Percentiles rank a stretch among this genome's conserved stretches.
Evolutionary conservation across 208 protist species (phyloP).

Genomic region (Phytomonas sp.): DNA sequence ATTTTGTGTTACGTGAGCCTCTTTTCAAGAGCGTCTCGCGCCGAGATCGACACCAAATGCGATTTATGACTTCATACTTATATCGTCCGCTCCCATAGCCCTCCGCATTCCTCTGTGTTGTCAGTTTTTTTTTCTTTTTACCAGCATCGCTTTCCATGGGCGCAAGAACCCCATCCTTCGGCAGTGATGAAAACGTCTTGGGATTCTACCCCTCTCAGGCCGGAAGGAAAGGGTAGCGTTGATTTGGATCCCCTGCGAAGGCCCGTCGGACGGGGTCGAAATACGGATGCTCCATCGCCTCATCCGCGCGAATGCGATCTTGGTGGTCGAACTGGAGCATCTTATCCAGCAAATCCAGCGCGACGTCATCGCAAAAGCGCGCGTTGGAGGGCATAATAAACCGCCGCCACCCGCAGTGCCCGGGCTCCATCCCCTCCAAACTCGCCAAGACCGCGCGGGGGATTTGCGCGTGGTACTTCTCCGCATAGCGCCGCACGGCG

Average conservation of each 20-base stretch:
- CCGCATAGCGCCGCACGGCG: slow-evolving; percentile 88
- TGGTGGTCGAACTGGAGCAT: slow-evolving; percentile 96
- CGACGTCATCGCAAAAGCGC: slow-evolving; percentile 86
- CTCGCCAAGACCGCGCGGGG: slow-evolving; percentile 69
- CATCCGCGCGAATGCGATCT: slow-evolving; percentile 92
- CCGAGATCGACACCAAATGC: neutral
- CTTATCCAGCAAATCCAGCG: slow-evolving; percentile 96
- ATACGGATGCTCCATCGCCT: slow-evolving; percentile 98
- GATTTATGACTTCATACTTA: neutral
- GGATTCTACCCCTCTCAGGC: neutral
- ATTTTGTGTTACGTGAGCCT: neutral
- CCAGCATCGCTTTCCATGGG: too few relatives aligned
- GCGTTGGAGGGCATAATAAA: slow-evolving; percentile 12
- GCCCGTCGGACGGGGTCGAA: slow-evolving; percentile 89
- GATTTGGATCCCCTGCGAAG: slow-evolving; percentile 29
- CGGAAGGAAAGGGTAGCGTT: slow-evolving; percentile 47
- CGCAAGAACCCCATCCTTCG: too few relatives aligned
- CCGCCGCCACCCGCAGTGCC: slow-evolving; percentile 1
- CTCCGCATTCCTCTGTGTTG: too few relatives aligned
- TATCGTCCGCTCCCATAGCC: too few relatives aligned
- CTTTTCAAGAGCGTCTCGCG: neutral
- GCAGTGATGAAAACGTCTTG: too few relatives aligned
- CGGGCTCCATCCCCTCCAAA: slow-evolving; percentile 17
- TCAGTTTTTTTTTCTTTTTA: neutral
- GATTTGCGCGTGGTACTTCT: slow-evolving; percentile 95